phyloP scores from a whole-genome alignment of 306 rosid genomes.

The Vigna mungo region DNA sequence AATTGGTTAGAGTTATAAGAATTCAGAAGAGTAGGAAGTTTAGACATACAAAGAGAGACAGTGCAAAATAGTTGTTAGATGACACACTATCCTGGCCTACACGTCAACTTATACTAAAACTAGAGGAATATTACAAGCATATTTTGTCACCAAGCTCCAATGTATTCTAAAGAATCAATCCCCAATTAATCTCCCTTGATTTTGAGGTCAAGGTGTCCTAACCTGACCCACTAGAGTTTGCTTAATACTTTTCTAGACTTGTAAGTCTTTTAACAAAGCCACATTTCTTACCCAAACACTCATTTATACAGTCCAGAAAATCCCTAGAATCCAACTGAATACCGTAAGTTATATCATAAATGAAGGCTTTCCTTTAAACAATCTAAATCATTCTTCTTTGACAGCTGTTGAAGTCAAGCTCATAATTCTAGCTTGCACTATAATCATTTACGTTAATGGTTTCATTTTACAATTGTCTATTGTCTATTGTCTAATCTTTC shows the following conservation, averaged over 20 bases:
- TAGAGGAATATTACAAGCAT: constrained; percentile 3
- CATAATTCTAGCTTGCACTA: constrained; percentile 14
- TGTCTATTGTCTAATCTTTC: constrained; percentile 18
- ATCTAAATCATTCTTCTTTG: constrained; percentile 18
- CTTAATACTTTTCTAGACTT: too few species aligned
- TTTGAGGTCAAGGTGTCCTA: constrained; percentile 16
- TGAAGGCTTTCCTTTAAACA: constrained; percentile 10
- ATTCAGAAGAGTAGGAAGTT: constrained; percentile 7
- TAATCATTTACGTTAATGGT: constrained; percentile 23
- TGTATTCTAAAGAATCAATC: neutral
- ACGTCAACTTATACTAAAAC: constrained; percentile 1
- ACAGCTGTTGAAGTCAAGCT: neutral
- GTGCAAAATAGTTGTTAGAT: neutral
- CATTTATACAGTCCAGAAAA: constrained; percentile 9
- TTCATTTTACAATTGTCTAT: constrained; percentile 15
- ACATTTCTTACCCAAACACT: neutral
- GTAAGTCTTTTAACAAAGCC: constrained; percentile 19
- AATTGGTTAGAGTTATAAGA: neutral
- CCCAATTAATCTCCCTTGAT: constrained; percentile 6
- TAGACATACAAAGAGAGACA: constrained; percentile 4
- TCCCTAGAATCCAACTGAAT: constrained; percentile 13
- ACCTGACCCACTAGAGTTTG: too few species aligned
- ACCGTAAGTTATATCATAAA: constrained; percentile 18
- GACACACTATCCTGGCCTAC: constrained; percentile 1
- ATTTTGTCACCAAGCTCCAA: neutral